Conservation (phyloP, 768 basidiomycete genomes). For the Mycena metata region DNA sequence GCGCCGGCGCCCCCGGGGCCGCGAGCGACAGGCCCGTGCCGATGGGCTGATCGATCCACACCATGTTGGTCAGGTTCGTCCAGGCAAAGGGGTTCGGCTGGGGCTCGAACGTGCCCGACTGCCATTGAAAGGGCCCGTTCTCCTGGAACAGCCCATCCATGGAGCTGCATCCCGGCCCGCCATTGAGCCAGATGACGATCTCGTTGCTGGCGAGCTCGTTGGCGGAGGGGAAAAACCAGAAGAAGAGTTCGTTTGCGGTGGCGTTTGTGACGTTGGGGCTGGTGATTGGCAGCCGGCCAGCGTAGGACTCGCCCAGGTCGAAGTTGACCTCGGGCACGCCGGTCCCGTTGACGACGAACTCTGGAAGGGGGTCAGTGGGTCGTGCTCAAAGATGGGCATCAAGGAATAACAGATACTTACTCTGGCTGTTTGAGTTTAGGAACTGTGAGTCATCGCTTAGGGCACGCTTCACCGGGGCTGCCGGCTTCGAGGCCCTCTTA, state of each 20-base stretch:
- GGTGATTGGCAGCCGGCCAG: constrained; percentile 19
- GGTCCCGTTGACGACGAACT: constrained; percentile 26
- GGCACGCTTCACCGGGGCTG: constrained; percentile 23
- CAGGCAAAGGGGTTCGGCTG: constrained; percentile 17
- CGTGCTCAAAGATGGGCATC: constrained; percentile 17
- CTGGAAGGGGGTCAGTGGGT: constrained; percentile 20
- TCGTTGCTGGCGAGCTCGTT: constrained; percentile 17
- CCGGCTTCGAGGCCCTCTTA: constrained; percentile 21
- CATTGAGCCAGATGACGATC: constrained; percentile 28
- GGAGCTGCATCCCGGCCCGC: constrained; percentile 28
- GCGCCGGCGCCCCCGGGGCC: constrained; percentile 9
- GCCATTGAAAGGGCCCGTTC: constrained; percentile 27
- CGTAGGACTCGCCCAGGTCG: constrained; percentile 28
- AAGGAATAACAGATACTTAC: constrained; percentile 20
- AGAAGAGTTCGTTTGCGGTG: constrained; percentile 21
- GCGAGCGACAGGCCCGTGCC: constrained; percentile 17
- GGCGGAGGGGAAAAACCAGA: constrained; percentile 26
- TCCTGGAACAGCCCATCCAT: constrained; percentile 23
- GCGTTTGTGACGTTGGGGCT: constrained; percentile 14
- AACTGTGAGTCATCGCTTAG: constrained; percentile 21
- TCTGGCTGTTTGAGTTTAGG: constrained; percentile 24
- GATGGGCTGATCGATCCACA: constrained; percentile 25
- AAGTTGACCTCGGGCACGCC: constrained; percentile 11
- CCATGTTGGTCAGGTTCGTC: constrained; percentile 22
- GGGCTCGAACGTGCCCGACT: constrained; percentile 14